These are phyloP conservation scores for Trichomonascaceae sp. DNA, from an alignment of 1,139 yeast species.

Conservation along the genomic window DNA sequence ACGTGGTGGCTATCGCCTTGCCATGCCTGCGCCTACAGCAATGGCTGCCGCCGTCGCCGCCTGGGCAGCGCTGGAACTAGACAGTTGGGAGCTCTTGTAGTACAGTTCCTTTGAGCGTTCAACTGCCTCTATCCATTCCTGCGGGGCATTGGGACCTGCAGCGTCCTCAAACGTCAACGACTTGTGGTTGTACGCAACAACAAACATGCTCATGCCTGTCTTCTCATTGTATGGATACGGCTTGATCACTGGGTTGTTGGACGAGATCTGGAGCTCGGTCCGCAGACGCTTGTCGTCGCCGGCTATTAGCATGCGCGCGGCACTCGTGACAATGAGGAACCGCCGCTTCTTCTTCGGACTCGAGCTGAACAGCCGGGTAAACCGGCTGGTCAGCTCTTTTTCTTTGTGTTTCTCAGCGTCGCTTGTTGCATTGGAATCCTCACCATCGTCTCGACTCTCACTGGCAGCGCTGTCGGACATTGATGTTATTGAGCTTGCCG, in stretches of 20 bases:
- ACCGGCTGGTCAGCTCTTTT: slow-evolving; percentile 16
- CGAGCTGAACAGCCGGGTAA: slow-evolving; percentile 21
- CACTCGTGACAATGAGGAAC: slow-evolving; percentile 22
- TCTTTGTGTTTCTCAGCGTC: slow-evolving; percentile 5
- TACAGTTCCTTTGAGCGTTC: slow-evolving; percentile 18
- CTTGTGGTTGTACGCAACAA: slow-evolving; percentile 24
- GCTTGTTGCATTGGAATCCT: not conserved
- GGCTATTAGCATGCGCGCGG: slow-evolving; percentile 22
- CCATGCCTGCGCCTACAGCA: slow-evolving; percentile 14
- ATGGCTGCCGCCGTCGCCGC: slow-evolving; percentile 28
- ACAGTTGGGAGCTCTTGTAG: slow-evolving; percentile 14
- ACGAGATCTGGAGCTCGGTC: slow-evolving; percentile 21
- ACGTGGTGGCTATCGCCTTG: too few species aligned
- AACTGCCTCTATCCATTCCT: slow-evolving; percentile 24
- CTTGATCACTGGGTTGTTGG: slow-evolving; percentile 22
- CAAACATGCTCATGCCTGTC: slow-evolving; percentile 17
- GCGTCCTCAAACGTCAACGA: slow-evolving; percentile 26
- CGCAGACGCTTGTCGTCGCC: slow-evolving; percentile 22
- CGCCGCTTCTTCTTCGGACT: slow-evolving; percentile 18
- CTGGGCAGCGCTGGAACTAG: slow-evolving; percentile 17
- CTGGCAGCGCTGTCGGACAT: slow-evolving; percentile 5
- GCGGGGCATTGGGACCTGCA: slow-evolving; percentile 12
- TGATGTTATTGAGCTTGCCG: slow-evolving; percentile 1
- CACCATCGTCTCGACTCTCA: too few species aligned
- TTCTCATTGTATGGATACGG: slow-evolving; percentile 23